Evolutionary conservation across 306 rosid species (phyloP), one percentile per base, ranked within the genome.

Genomic region (Trifolium pratense): DNA sequence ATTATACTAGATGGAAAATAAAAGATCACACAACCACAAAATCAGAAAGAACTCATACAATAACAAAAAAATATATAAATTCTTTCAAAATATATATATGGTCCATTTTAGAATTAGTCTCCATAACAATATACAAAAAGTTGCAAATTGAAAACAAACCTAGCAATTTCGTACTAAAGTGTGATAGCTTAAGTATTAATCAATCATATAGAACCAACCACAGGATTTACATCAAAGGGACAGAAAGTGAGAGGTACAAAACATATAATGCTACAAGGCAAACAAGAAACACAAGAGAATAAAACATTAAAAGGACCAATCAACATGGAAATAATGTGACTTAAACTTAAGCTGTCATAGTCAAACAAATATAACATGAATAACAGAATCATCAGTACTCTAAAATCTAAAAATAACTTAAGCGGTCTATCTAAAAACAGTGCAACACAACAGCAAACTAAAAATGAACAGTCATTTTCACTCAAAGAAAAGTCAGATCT

Each of bases 401-500:
- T 81, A 81, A 75, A 78, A 77, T 78, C 88, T 78, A 81, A 71
- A 76, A 61, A 66, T 70, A 58, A 56, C 76, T 78, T 67, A 13
- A 51, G 23, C 66, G 69, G 74, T 70, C 67, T 26, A 69, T 59
- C 85, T 81, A 78, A 63, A 63, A 78, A 36, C n/a, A 25, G 67
- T 62, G 51, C 84, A 79, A 79, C 79, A 84, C 86, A 82, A 77
- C 87, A 89, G 63, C 45, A 65, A 66, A 66, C 86, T 85, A 66
- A 59, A 67, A 81, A 67, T 83, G 79, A 71, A 40, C 34, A 84
- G 78, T 21, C 52, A 55, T 40, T 84, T 81, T 82, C 81, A 79
- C 85, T 79, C 81, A 6, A 75, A 80, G 84, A 88, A 86, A 81
- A 86, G 83, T 88, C 85, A 87, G 89, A 79, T 82, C 83, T 62